Percentiles rank a stretch among this genome's conserved stretches.
These are phyloP conservation scores for Dactylonectria estremocensis DNA, from an alignment of 2,329 filamentous ascomycete genomes.

Conservation along the genomic window DNA sequence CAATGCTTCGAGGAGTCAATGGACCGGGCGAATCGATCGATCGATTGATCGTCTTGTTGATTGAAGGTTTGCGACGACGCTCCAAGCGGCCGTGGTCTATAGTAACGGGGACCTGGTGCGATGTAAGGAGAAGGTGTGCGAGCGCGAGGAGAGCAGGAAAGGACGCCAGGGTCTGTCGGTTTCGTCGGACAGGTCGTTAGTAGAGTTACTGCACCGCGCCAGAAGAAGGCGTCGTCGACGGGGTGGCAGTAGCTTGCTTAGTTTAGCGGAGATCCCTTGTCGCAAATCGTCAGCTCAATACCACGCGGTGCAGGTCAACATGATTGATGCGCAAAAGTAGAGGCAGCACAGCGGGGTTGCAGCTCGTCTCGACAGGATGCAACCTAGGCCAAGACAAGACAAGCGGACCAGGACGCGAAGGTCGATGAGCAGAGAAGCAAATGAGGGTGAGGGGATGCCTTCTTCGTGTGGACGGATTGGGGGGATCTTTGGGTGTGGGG, in stretches of 20 bases:
- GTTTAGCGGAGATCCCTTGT: conserved; percentile 34
- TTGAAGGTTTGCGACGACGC: conserved; percentile 28
- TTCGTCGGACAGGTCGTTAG: conserved; percentile 31
- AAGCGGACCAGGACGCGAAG: conserved; percentile 12
- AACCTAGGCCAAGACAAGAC: not conserved
- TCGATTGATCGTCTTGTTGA: conserved; percentile 29
- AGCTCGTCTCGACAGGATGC: conserved; percentile 5
- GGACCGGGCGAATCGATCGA: conserved; percentile 30
- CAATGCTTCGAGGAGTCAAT: conserved; percentile 38
- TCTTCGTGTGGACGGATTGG: conserved; percentile 12
- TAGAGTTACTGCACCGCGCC: conserved; percentile 27
- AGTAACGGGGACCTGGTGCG: conserved; percentile 10
- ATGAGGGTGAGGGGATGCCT: conserved; percentile 14
- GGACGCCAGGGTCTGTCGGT: conserved; percentile 20
- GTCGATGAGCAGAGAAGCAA: not conserved
- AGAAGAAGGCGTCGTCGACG: conserved; percentile 30
- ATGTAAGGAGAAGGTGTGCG: conserved; percentile 15
- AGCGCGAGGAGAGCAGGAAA: conserved; percentile 24
- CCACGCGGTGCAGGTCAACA: conserved; percentile 14
- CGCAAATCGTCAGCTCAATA: conserved; percentile 33
- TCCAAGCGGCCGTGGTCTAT: conserved; percentile 26
- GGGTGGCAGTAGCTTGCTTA: conserved; percentile 30
- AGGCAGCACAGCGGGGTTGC: not conserved
- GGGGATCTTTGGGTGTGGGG: conserved; percentile 23
- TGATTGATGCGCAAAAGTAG: conserved; percentile 13